Conservation (phyloP, 2,329 filamentous ascomycete species). For the Zasmidium cellare region DNA sequence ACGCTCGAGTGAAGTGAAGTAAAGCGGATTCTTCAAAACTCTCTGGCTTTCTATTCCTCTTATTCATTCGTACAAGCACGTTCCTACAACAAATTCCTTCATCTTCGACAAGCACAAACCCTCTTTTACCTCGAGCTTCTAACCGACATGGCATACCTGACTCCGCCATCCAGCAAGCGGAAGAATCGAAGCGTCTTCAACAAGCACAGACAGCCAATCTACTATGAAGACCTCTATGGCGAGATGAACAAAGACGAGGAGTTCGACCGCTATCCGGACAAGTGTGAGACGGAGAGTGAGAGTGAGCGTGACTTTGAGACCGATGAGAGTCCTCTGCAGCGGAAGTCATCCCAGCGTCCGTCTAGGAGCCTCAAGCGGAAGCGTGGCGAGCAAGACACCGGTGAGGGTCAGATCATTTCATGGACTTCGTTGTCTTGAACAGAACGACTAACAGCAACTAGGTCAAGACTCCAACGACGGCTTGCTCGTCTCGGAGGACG, state of each 20-base stretch:
- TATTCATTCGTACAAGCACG: not conserved
- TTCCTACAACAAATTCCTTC: not conserved
- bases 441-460: not conserved
- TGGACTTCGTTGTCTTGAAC: not conserved
- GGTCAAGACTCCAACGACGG: not conserved
- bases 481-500: not conserved
- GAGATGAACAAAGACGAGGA: conserved; percentile 18
- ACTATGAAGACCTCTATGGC: conserved; percentile 28
- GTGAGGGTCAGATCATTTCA: not conserved
- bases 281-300: conserved; percentile 26
- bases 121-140: not conserved
- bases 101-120: not conserved
- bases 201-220: conserved; percentile 4
- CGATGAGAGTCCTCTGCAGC: not conserved
- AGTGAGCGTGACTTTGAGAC: conserved; percentile 16
- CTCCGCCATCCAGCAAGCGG: not conserved
- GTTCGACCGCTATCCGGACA: conserved; percentile 16
- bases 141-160: conserved; percentile 1
- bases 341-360: not conserved
- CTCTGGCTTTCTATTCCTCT: not conserved
- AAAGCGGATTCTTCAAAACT: not conserved
- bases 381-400: not conserved
- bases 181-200: conserved; percentile 5
- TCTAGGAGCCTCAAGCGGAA: conserved; percentile 1
- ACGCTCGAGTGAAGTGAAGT: too few relatives aligned